phyloP scores from a whole-genome alignment of 805 yeast genomes.

The Candida ipomoeae region DNA sequence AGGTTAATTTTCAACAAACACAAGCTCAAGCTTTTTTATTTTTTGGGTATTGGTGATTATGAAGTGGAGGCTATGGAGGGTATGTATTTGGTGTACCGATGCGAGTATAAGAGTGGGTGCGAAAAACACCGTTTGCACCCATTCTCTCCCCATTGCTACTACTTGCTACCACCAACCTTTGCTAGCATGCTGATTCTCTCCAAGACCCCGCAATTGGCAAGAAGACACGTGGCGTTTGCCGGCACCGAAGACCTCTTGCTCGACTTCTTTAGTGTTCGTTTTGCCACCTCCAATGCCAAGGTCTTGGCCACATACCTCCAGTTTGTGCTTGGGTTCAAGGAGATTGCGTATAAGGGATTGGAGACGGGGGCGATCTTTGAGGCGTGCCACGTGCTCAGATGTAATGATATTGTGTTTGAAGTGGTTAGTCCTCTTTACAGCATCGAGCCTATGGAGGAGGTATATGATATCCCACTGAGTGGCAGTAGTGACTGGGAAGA shows the following conservation, averaged over 20 bases:
- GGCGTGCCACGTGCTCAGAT: slow-evolving; percentile 57
- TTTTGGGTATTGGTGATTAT: too few relatives aligned
- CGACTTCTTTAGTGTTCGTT: slow-evolving; percentile 60
- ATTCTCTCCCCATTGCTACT: neutral
- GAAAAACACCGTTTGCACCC: neutral
- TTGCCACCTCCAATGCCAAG: slow-evolving; percentile 72
- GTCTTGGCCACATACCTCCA: slow-evolving; percentile 55
- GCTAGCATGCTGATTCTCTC: neutral
- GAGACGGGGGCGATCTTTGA: slow-evolving; percentile 60
- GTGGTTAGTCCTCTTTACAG: slow-evolving; percentile 38
- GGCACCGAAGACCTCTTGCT: neutral
- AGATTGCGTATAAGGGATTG: slow-evolving; percentile 60
- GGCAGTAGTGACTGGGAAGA: slow-evolving; percentile 1
- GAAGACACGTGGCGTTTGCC: neutral
- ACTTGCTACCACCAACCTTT: slow-evolving; percentile 1
- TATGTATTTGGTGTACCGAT: too few relatives aligned
- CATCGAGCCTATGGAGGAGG: slow-evolving; percentile 8
- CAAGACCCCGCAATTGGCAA: neutral
- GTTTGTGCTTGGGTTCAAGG: slow-evolving; percentile 57
- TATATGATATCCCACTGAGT: neutral
- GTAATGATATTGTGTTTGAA: slow-evolving; percentile 51
- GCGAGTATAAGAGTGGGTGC: neutral
- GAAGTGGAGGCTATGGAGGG: too few relatives aligned
- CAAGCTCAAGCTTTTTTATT: too few relatives aligned
- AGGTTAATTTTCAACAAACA: too few relatives aligned